Conservation (phyloP, 2,329 filamentous ascomycete genomes). For the Cadophora luteo-olivacea region DNA sequence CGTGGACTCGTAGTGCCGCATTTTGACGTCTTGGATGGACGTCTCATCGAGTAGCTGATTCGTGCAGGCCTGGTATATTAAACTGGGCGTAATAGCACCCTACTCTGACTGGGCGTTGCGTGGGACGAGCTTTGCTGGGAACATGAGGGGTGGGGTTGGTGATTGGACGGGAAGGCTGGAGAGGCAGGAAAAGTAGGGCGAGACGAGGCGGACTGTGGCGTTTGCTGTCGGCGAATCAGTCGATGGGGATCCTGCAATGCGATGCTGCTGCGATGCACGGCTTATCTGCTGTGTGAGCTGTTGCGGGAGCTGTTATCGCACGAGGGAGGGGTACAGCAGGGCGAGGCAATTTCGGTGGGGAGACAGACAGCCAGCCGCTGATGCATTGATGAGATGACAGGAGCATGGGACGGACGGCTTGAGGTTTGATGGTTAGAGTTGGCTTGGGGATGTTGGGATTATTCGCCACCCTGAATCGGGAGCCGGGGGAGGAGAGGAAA, state of each 20-base stretch:
- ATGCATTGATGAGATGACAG: slow-evolving; percentile 2
- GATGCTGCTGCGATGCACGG: background rate
- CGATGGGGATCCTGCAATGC: background rate
- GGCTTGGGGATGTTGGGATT: background rate
- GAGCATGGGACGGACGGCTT: background rate
- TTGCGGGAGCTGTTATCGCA: slow-evolving; percentile 5
- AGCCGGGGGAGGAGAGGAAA: background rate
- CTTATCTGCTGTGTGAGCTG: slow-evolving; percentile 7
- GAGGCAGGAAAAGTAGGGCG: background rate
- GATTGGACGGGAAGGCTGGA: background rate
- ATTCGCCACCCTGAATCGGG: background rate
- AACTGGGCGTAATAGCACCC: background rate
- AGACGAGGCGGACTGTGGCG: slow-evolving; percentile 14
- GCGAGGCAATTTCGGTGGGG: background rate
- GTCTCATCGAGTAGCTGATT: background rate
- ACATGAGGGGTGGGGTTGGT: slow-evolving; percentile 7
- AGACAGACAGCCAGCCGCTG: background rate
- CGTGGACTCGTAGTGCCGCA: background rate
- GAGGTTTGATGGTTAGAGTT: background rate
- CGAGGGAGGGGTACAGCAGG: background rate
- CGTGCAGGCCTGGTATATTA: background rate
- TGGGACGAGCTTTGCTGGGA: background rate
- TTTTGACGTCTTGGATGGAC: background rate
- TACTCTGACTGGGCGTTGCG: background rate
- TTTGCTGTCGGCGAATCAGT: background rate